These are phyloP conservation scores for Leccinum rimulosum DNA, from an alignment of 768 basidiomycete genomes.

Conservation along the genomic window DNA sequence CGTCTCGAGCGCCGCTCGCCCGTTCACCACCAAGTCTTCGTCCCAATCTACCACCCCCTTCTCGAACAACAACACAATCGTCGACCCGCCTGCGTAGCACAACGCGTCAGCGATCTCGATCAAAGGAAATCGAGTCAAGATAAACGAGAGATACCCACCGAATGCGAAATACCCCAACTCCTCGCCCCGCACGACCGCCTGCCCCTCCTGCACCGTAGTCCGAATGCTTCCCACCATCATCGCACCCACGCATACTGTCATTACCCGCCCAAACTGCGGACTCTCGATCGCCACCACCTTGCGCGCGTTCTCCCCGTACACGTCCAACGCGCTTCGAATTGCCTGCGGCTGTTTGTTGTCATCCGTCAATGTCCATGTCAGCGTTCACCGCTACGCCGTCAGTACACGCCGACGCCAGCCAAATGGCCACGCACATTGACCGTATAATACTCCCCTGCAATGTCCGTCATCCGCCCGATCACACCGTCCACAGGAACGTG, in stretches of 20 bases:
- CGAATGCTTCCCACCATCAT: slow-evolving; percentile 95
- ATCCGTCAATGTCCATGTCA: not conserved
- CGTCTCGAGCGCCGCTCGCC: slow-evolving; percentile 84
- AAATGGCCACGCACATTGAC: slow-evolving; percentile 74
- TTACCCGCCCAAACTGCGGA: slow-evolving; percentile 85
- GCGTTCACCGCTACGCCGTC: not conserved
- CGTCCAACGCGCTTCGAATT: slow-evolving; percentile 83
- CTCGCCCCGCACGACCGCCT: slow-evolving; percentile 76
- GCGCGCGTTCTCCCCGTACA: slow-evolving; percentile 92
- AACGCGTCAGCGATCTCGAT: not conserved
- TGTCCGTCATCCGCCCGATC: slow-evolving; percentile 79
- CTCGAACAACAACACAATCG: slow-evolving; percentile 88
- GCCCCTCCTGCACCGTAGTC: slow-evolving; percentile 84
- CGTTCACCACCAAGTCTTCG: slow-evolving; percentile 83
- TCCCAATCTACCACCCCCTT: slow-evolving; percentile 87
- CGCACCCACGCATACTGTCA: slow-evolving; percentile 89
- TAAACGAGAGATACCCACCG: slow-evolving; percentile 46
- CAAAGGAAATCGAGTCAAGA: not conserved
- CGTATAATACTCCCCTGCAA: slow-evolving; percentile 93
- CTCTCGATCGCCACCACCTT: slow-evolving; percentile 93
- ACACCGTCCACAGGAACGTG: slow-evolving; percentile 83
- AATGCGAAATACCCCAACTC: slow-evolving; percentile 96
- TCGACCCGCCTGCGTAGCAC: slow-evolving; percentile 68
- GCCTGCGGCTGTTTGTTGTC: slow-evolving; percentile 71
- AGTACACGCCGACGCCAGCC: slow-evolving; percentile 5